These are phyloP conservation scores for Xylaria sp. DNA, from an alignment of 2,329 filamentous ascomycete species.

Conservation along the genomic window DNA sequence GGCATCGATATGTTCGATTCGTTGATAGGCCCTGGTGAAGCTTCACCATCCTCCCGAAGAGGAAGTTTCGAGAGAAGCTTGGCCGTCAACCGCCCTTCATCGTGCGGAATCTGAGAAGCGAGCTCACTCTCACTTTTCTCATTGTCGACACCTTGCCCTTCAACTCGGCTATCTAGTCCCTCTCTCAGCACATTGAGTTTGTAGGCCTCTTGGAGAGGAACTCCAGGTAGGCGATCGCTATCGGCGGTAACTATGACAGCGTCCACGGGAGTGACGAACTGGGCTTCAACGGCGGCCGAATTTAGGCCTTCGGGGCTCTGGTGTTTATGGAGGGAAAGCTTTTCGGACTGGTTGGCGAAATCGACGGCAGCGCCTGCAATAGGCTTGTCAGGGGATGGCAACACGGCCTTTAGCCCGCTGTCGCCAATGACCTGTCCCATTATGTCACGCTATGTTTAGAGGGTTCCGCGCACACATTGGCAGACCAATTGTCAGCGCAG, in stretches of 20 bases:
- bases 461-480: not conserved
- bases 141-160: conserved; percentile 37
- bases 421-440: conserved; percentile 30
- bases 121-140: conserved; percentile 30
- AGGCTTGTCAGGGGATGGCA: conserved; percentile 32
- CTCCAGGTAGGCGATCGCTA: conserved; percentile 69
- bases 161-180: conserved; percentile 44
- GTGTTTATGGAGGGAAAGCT: conserved; percentile 53
- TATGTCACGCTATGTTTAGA: not conserved
- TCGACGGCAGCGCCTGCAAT: conserved; percentile 54
- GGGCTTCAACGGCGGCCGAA: conserved; percentile 65
- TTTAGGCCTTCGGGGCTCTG: conserved; percentile 38
- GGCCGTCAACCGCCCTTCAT: conserved; percentile 25
- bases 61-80: conserved; percentile 19
- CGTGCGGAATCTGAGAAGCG: conserved; percentile 25
- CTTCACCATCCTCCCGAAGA: conserved; percentile 41
- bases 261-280: conserved; percentile 72
- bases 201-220: conserved; percentile 72
- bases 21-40: conserved; percentile 52
- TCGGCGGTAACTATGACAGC: conserved; percentile 72
- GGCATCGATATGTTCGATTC: conserved; percentile 58
- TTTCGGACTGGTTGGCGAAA: conserved; percentile 67
- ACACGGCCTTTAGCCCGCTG: conserved; percentile 21
- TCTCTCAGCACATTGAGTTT: conserved; percentile 70
- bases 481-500: not conserved